Base-by-base conservation (phyloP, 2,329 filamentous ascomycete species). In the Penicillium fuscoglaucum region DNA sequence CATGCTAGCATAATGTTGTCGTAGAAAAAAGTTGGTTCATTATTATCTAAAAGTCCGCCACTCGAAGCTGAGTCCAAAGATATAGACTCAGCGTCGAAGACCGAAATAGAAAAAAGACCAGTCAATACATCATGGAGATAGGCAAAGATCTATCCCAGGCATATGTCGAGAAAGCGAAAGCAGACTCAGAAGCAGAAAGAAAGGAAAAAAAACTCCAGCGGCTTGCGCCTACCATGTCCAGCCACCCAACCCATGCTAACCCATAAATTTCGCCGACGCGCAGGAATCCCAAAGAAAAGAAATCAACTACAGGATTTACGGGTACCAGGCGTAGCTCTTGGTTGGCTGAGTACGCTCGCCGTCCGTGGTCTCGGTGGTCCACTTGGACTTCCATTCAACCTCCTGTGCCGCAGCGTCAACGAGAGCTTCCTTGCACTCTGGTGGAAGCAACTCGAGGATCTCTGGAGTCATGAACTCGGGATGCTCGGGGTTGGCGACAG, bases 361-460 rank as follows among this genome's bases (percentile, higher is more conserved):
- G 68, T 85, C 84, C 10, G 81, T 75, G 37, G 74, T 80, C 76
- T 97, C 93, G 6, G 84, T 82, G 17, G 84, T 84, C 91, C 92
- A 96, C 62, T 82, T 83, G 33, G 76, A 79, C 72, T 90, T 90
- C 90, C 92, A 98, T 54, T 83, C 76, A 60, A 77, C 74, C 74
- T 96, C 90, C 55, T 83, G 80, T 12, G 77, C 76, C 52, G 87
- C 79, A 3, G 90, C 88, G 53, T 83, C 79, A 51, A 91, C 80
- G 61, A 96, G 92, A 0, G 90, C 89, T 39, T 80, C 78, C 39
- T 89, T 84, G 72, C 91, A 95, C 9, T 80, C 77, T 0, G 69
- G 61, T 1, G 79, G 78, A 26, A 82, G 68, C 47, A 78, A 73
- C 15, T 73, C 73, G 7, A 81, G 65, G 43, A 81, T 72, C 28